These are phyloP conservation scores for Pyricularia sp. DNA, from an alignment of 2,329 filamentous ascomycete genomes.

Conservation along the genomic window DNA sequence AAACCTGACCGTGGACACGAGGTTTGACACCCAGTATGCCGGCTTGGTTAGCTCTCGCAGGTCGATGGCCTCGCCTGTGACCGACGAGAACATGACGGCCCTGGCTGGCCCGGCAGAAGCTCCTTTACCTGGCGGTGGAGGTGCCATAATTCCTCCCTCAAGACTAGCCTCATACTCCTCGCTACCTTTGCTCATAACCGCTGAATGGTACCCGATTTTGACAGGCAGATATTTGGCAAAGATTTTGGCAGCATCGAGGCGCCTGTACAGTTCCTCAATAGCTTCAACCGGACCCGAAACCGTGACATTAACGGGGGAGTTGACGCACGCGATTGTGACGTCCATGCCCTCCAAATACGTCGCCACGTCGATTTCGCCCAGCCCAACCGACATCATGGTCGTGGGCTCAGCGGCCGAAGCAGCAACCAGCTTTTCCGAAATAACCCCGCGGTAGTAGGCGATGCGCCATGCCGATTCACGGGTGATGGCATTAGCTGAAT, in stretches of 20 bases:
- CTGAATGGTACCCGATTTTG: constrained; percentile 21
- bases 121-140: no score
- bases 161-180: no score
- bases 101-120: no score
- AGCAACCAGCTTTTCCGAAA: background rate
- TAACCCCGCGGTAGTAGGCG: constrained; percentile 30
- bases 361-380: constrained; percentile 24
- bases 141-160: no score
- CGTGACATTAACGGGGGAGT: constrained; percentile 26
- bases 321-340: constrained; percentile 21
- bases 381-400: constrained; percentile 38
- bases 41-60: no score
- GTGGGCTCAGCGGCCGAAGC: no score
- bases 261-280: background rate
- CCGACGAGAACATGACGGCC: no score
- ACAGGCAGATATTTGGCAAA: constrained; percentile 15
- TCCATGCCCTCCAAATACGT: constrained; percentile 8
- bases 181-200: no score
- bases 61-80: no score
- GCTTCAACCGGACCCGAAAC: constrained; percentile 17
- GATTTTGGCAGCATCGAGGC: background rate
- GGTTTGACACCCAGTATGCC: no score
- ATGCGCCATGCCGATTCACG: constrained; percentile 35
- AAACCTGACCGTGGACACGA: no score
- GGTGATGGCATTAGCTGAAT: constrained; percentile 33